Conservation (phyloP, 192 early-diverging fungal species). For the Rhizophagus prolifer region DNA sequence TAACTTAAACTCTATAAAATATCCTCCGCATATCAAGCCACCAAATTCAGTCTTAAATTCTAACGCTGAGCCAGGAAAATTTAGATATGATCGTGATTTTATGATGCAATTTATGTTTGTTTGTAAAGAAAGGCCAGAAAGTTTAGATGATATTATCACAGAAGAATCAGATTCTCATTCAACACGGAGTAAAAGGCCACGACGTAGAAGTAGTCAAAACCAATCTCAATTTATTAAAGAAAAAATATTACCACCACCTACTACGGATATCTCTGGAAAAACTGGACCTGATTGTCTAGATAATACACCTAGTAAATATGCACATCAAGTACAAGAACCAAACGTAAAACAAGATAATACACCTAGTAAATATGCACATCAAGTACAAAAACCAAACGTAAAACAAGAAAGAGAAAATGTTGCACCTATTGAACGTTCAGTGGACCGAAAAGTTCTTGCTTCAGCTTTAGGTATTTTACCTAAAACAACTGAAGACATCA, state of each 20-base stretch:
- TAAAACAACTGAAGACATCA: slow-evolving; percentile 41
- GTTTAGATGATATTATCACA: slow-evolving; percentile 25
- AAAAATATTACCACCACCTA: background rate
- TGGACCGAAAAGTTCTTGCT: slow-evolving; percentile 75
- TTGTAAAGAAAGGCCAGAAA: slow-evolving; percentile 60
- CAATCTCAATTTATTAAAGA: background rate
- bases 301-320: slow-evolving; percentile 48
- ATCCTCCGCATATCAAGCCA: slow-evolving; percentile 53
- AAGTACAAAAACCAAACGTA: slow-evolving; percentile 49
- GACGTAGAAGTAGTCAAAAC: too few species aligned
- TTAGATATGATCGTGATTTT: slow-evolving; percentile 72
- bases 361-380: slow-evolving; percentile 49
- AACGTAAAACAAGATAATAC: slow-evolving; percentile 44
- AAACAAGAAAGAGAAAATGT: slow-evolving; percentile 56
- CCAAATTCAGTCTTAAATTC: slow-evolving; percentile 44
- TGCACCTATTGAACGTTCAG: slow-evolving; percentile 75
- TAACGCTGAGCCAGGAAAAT: slow-evolving; percentile 57
- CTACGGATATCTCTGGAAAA: slow-evolving; percentile 26
- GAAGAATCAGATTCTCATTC: slow-evolving; percentile 12
- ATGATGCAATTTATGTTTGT: slow-evolving; percentile 73
- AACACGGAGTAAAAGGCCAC: background rate
- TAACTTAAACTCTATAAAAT: slow-evolving; percentile 45
- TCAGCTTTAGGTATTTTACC: slow-evolving; percentile 42
- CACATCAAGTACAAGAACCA: slow-evolving; percentile 43
- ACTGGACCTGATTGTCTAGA: slow-evolving; percentile 33